Evolutionary conservation across 768 basidiomycete genomes (phyloP), one percentile per base, ranked within the genome.

Genomic region (Amanita polypyramis): DNA sequence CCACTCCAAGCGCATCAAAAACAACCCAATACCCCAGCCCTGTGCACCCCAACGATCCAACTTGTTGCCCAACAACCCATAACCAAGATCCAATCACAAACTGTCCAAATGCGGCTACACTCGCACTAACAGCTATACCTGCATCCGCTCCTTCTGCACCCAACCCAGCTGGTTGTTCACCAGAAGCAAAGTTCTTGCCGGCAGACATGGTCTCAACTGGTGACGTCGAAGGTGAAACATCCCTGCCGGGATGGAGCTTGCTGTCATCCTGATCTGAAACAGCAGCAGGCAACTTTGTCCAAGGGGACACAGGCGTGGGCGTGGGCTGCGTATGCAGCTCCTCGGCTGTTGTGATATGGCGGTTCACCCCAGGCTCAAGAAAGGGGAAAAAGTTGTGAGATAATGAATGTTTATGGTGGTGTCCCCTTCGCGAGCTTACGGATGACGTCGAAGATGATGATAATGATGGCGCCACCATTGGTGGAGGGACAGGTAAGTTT

Each of bases 351-450:
- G 25, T n/a, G 34, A 35, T 34, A 8, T 33, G 15, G 34, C 9
- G 37, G 25, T 44, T 57, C 41, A 55, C 55, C 21, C 79, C 80
- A 1, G 91, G 91, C 55, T 94, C 91, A 36, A 97, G 81, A 60
- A 96, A 96, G 0, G 91, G 92, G 65, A 95, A 95, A 65, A 96
- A 93, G 57, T 89, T 91, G 61, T 96, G 92, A 0, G 92, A 95
- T 9, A 93, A 64, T 0, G 91, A 95, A 62, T 95, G 93, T 63
- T 92, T 91, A 58, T 95, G 93, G 64, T 96, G 85, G 58, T 91
- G 89, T 0, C 88, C 89, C 34, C 85, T 66, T 30, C 80, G 69
- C 8, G 70, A 66, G 2, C 72, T 55, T 0, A 68, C 56, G 1
- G 65, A 58, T 8, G 67, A 57, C 1, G 58, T 45, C 0, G 62